Base-by-base conservation (phyloP, 2,329 filamentous ascomycete genomes). In the Coleophoma cylindrospora region DNA sequence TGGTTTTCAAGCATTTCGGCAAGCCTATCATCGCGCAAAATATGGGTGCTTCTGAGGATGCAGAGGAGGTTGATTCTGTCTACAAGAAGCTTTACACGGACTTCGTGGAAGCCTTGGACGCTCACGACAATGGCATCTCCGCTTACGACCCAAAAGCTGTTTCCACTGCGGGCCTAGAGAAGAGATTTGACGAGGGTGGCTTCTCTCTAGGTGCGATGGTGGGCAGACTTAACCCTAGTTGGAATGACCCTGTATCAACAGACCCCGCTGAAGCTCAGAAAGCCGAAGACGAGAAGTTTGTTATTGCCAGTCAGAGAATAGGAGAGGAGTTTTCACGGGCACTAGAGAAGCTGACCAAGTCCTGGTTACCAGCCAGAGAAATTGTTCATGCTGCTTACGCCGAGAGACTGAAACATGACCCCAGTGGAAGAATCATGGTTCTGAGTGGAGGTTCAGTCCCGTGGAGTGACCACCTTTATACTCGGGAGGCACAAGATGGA, bases 391-490 rank as follows among this genome's bases (percentile, higher is more conserved):
- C 80, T 40, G 91, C 92, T 10, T 96, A 94, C 66, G 73, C 76
- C 34, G 77, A 79, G 56, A 84, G 92, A 49, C 65, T 70, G 27
- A 74, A 86, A 58, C 80, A 83, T 64, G 88, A 96, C 66, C 64
- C 84, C 10, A 73, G 84, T 57, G 91, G 91, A 50, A 84, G 89
- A 55, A 81, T 97, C 53, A 76, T 97, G 62, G 85, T 96, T 22
- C 79, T 99, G 50, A 80, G 87, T 56, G 75, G 75, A 34, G 84
- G 88, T 65, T 84, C 87, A 51, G 87, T 92, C 53, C 92, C 92
- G 2, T 97, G 94, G 94, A 94, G 95, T 68, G 92, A 97, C 64
- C 94, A 99, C 68, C 78, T 99, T 15, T 97, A 96, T 73, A 83
- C 80, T 15, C 80, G 97, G 27, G 94, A 99, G 71, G 77, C 77